Percentiles rank a stretch among this genome's conserved stretches.
phyloP scores from a whole-genome alignment of 176 grass and related monocot genomes.

The Oryza glumipatula region DNA sequence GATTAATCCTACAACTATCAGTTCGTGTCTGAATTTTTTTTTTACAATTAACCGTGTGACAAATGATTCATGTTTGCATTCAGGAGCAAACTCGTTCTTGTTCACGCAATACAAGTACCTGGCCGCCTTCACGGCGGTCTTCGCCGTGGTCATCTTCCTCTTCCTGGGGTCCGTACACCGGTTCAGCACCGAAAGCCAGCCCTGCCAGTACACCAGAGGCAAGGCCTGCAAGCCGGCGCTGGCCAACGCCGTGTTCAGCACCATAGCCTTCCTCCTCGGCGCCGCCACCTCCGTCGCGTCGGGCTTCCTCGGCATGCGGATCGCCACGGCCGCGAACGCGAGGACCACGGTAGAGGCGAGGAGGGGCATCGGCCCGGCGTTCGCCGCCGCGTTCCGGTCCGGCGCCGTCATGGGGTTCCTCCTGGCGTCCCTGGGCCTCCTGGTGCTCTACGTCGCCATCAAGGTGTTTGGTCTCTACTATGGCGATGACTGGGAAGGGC shows the following conservation, averaged over 20 bases:
- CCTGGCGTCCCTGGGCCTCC: slow-evolving; percentile 60
- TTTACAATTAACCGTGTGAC: neutral
- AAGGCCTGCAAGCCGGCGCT: slow-evolving; percentile 69
- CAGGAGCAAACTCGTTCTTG: slow-evolving; percentile 77
- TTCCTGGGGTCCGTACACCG: slow-evolving; percentile 76
- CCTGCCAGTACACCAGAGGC: slow-evolving; percentile 60
- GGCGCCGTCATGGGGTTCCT: slow-evolving; percentile 89
- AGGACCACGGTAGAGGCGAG: slow-evolving; percentile 79
- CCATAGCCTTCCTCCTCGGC: slow-evolving; percentile 71
- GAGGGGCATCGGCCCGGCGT: slow-evolving; percentile 54
- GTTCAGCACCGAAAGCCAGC: slow-evolving; percentile 59
- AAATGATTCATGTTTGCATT: neutral
- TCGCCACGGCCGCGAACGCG: slow-evolving; percentile 79
- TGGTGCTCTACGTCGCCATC: slow-evolving; percentile 68
- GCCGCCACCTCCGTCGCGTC: slow-evolving; percentile 68
- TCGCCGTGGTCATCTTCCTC: slow-evolving; percentile 72
- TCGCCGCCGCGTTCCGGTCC: slow-evolving; percentile 63
- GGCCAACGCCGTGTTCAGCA: slow-evolving; percentile 74
- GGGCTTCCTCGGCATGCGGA: slow-evolving; percentile 74
- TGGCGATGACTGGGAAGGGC: slow-evolving; percentile 73
- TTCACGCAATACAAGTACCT: slow-evolving; percentile 81
- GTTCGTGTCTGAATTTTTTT: too few species aligned
- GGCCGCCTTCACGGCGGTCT: slow-evolving; percentile 55
- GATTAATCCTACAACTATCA: too few species aligned
- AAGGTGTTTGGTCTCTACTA: slow-evolving; percentile 69